Percentiles rank a stretch among this genome's conserved stretches.
phyloP scores from a whole-genome alignment of 371 early-diverging fungal species.

The Cladochytrium tenue region DNA sequence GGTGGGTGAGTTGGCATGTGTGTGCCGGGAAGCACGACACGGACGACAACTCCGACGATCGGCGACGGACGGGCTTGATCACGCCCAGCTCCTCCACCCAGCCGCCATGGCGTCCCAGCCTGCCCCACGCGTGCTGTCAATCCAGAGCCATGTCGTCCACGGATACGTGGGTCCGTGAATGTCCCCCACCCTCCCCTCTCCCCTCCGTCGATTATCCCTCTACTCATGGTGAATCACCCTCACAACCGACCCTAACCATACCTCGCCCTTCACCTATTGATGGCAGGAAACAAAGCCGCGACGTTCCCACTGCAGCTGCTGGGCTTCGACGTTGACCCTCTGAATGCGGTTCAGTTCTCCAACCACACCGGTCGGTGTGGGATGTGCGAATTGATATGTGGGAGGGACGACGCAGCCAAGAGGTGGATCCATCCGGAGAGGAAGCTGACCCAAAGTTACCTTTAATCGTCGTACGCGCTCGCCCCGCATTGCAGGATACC shows the following conservation, averaged over 20 bases:
- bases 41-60: no score
- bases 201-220: no score
- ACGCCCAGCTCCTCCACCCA: no score
- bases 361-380: constrained; percentile 64
- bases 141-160: constrained; percentile 90
- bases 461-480: not conserved
- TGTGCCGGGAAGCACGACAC: no score
- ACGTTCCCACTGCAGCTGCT: constrained; percentile 87
- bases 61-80: no score
- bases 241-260: not conserved
- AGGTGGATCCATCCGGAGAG: no score
- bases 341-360: constrained; percentile 91
- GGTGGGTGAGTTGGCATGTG: no score
- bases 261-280: not conserved
- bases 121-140: constrained; percentile 70
- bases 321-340: constrained; percentile 87
- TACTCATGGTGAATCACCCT: not conserved
- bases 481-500: constrained; percentile 62
- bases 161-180: constrained; percentile 70
- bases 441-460: no score
- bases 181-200: no score
- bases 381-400: no score
- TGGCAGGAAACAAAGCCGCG: constrained; percentile 78
- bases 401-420: no score
- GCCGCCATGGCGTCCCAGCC: no score